phyloP scores from a whole-genome alignment of 495 filamentous ascomycete species.

The Hypoxylon perforatum region DNA sequence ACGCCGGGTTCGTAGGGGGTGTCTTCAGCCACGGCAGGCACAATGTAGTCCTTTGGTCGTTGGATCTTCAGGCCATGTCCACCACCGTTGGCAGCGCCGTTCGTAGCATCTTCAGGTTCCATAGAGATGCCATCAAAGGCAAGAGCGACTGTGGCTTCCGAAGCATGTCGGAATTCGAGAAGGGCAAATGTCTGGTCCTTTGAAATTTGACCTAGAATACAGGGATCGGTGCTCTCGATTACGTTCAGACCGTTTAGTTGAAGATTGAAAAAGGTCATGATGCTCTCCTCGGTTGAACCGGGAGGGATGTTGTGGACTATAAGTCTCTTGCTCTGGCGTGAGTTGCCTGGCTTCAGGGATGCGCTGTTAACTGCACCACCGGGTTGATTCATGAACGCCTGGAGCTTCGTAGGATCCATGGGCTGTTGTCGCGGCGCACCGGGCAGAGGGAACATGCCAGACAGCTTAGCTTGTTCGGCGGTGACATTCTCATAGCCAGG shows the following conservation, averaged over 20 bases:
- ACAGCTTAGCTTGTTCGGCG: constrained; percentile 97
- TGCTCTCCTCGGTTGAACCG: constrained; percentile 71
- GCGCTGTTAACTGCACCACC: constrained; percentile 75
- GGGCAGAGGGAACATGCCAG: constrained; percentile 98
- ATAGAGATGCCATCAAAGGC: constrained; percentile 91
- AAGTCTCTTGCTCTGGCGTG: constrained; percentile 90
- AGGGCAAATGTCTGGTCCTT: constrained; percentile 82
- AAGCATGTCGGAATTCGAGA: constrained; percentile 87
- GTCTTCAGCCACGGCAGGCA: constrained; percentile 82
- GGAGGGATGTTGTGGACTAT: constrained; percentile 84
- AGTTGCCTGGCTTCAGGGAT: constrained; percentile 89
- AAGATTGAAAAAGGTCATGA: constrained; percentile 92
- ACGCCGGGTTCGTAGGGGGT: constrained; percentile 79
- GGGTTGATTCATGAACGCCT: constrained; percentile 94
- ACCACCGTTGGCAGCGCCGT: constrained; percentile 66
- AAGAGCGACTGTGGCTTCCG: constrained; percentile 89
- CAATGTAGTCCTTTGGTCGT: constrained; percentile 97
- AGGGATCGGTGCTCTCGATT: constrained; percentile 83
- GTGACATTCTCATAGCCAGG: constrained; percentile 98
- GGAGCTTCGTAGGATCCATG: constrained; percentile 93
- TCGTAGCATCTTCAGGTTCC: constrained; percentile 72
- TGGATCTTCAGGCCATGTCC: constrained; percentile 79
- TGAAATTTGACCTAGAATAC: constrained; percentile 85
- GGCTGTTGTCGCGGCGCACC: constrained; percentile 95
- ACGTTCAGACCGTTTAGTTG: constrained; percentile 96